Conservation (phyloP, 768 basidiomycete genomes). For the Hericium rajendrae region DNA sequence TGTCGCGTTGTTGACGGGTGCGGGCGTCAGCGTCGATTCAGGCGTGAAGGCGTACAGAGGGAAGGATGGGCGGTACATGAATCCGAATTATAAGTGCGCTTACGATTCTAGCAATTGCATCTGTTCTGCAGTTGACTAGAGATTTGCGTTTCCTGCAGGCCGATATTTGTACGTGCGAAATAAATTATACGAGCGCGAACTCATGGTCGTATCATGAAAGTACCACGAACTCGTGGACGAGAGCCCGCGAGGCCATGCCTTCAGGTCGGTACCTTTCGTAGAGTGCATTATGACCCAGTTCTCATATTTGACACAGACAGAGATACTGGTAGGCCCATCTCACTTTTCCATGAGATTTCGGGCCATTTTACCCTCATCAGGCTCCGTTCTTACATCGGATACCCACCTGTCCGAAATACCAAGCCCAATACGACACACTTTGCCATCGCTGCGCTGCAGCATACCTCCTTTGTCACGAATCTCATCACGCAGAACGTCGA, state of each 20-base stretch:
- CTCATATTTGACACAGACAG: slow-evolving; percentile 37
- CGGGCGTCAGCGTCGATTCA: slow-evolving; percentile 91
- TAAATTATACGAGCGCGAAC: too few species aligned
- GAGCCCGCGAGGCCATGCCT: slow-evolving; percentile 55
- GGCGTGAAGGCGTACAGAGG: slow-evolving; percentile 95
- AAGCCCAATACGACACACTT: slow-evolving; percentile 86
- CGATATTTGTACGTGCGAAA: slow-evolving; percentile 14
- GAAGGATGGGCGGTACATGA: slow-evolving; percentile 75
- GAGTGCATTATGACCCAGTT: neutral
- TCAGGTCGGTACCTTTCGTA: slow-evolving; percentile 40
- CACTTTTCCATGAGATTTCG: neutral
- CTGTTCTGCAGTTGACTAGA: too few species aligned
- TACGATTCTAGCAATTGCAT: neutral
- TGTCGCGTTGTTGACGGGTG: slow-evolving; percentile 73
- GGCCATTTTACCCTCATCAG: slow-evolving; percentile 9
- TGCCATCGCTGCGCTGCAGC: slow-evolving; percentile 74
- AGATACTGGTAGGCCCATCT: slow-evolving; percentile 60
- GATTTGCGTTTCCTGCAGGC: slow-evolving; percentile 5
- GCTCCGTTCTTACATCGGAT: slow-evolving; percentile 78
- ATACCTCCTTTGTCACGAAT: slow-evolving; percentile 46
- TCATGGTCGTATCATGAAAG: slow-evolving; percentile 18
- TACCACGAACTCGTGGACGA: slow-evolving; percentile 79
- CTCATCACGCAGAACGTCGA: slow-evolving; percentile 93
- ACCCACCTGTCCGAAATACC: slow-evolving; percentile 74
- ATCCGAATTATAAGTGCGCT: slow-evolving; percentile 78